Evolutionary conservation across 768 basidiomycete genomes (phyloP), one percentile per base, ranked within the genome.

Genomic region (Xerocomus potaroensis): DNA sequence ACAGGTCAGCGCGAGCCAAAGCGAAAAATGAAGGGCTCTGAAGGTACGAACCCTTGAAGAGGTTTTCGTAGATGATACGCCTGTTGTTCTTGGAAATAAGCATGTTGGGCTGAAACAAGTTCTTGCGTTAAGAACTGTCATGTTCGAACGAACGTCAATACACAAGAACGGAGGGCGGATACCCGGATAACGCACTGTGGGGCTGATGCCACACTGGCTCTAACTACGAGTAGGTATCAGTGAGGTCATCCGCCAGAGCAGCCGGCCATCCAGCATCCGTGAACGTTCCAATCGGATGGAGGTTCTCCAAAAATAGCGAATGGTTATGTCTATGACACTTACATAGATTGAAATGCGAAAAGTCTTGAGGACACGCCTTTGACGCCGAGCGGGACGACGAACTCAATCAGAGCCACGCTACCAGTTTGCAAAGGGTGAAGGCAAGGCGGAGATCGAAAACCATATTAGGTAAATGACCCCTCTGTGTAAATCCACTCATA

Each of bases 41-140:
- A n/a, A n/a, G n/a, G n/a, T n/a, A 38, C 37, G 37, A n/a, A 93
- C 92, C 93, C 76, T 96, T 96, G 90, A 99, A 99, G 80, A 99
- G 93, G 78, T 87, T 88, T 76, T 99, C 94, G 79, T 96, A 99
- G 79, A 99, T 98, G 69, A 79, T 70, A 65, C 91, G 89, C 74
- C 86, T 80, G 81, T 97, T 90, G 72, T 86, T 66, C 79, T 99
- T 99, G 65, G 90, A 77, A 70, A 99, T 97, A 61, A 99, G 85
- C 95, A 99, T 99, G 74, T 68, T 88, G 69, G 66, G 67, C 63
- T 52, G 15, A 58, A 48, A 47, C 39, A 51, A 53, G 49, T 45
- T 47, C 40, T 49, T 50, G 53, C 51, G 61, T 63, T 57, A 65
- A 65, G 54, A 64, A 64, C 69, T 69, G 36, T 15, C 45, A 41